Base-by-base conservation (phyloP, 257 asterid species). In the Scutellaria galericulata region DNA sequence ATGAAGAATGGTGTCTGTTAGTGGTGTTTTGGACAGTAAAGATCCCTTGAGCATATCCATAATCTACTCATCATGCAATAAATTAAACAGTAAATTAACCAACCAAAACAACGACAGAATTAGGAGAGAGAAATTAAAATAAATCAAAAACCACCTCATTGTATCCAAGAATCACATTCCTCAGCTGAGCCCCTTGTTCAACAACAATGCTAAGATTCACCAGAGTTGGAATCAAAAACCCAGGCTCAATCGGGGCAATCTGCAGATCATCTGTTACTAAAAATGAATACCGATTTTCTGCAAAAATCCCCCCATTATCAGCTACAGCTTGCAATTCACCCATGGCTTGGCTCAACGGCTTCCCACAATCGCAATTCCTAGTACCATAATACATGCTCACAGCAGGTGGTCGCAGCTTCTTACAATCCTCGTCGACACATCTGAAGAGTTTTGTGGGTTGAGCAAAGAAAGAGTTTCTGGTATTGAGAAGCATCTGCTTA, bases 31-130 rank as follows among this genome's bases (percentile, higher is more conserved):
- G 1, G 62, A 51, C 69, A 24, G 31, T 13, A 80, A 41, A 5
- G 55, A 52, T 7, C 72, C 48, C 70, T 7, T 55, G 20, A 80
- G 76, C 67, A 80, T 66, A 72, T 55, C 64, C n/a, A 72, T 18
- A 4, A 76, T 18, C 84, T 80, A 58, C 51, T 12, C 42, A 18
- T 18, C 18, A 35, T 12, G 18, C 12, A 66, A 47, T 8, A 24
- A 24, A 24, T 24, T 5, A 47, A 37, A 5, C 37, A 9, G 7
- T 12, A 37, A 22, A 10, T 2, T 52, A 9, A 47, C 10, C 13
- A 39, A 18, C 9, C 18, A 18, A 18, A 18, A 18, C 18, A 18
- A 0, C 3, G 37, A 6, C 5, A 9, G 11, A 5, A 1, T 5
- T 18, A 18, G 18, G 20, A 20, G 1, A 50, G 20, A 7, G 10